Evolutionary conservation across 2,329 filamentous ascomycete genomes (phyloP).

Genomic region (Curvularia spicifera): DNA sequence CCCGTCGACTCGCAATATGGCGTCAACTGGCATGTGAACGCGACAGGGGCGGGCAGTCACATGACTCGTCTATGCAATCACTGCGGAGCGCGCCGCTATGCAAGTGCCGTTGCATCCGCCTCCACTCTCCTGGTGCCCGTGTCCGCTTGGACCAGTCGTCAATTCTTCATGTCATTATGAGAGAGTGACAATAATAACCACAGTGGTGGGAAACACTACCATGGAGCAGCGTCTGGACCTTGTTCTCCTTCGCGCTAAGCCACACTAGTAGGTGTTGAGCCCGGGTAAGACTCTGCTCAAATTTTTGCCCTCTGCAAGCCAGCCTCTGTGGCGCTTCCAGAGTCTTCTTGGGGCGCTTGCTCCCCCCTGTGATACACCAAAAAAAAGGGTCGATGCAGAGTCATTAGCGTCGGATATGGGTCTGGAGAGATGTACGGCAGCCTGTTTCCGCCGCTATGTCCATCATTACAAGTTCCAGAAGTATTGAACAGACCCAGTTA

Average conservation of each 20-base stretch:
- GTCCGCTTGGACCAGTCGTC: neutral
- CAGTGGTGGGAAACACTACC: neutral
- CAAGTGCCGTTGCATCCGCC: constrained; percentile 6
- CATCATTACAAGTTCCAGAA: neutral
- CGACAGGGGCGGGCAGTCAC: constrained; percentile 8
- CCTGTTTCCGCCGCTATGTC: neutral
- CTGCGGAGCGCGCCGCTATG: constrained; percentile 14
- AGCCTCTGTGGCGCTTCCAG: neutral
- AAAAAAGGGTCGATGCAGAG: neutral
- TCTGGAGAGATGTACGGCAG: neutral
- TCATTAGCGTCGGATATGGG: neutral
- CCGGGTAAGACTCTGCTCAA: neutral
- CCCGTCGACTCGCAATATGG: constrained; percentile 13
- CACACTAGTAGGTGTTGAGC: neutral
- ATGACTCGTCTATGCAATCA: constrained; percentile 13
- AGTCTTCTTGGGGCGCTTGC: neutral
- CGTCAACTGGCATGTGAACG: constrained; percentile 12
- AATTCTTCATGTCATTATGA: neutral
- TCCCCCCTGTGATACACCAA: neutral
- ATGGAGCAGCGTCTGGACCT: neutral
- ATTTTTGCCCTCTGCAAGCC: neutral
- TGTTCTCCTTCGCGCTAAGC: neutral
- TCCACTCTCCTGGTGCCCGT: neutral
- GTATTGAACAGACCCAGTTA: neutral
- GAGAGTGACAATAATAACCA: neutral